A percentile compares a stretch with the other conserved stretches of the same genome.
Evolutionary conservation across 139 green algal species (phyloP).

Genomic region (Eudorina sp.): DNA sequence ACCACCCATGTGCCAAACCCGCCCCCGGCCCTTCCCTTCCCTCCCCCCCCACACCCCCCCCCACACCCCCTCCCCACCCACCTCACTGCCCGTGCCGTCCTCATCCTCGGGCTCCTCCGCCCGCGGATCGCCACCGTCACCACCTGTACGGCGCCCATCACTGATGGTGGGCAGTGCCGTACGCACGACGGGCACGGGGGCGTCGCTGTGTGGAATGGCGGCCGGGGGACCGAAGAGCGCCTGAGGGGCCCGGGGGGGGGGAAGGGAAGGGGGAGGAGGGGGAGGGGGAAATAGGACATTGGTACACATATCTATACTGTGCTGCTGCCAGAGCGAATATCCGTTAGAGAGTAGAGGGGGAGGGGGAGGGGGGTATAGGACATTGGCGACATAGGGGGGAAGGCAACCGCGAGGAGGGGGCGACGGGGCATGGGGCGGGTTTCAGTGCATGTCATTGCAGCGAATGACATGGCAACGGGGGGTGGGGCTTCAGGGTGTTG

Average conservation of each 20-base stretch:
- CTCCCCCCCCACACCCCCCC: background rate
- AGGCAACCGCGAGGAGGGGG: no score
- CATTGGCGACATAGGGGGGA: no score
- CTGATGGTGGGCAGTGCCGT: slow-evolving; percentile 27
- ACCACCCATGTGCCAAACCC: no score
- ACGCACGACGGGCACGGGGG: background rate
- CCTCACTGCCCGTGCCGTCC: slow-evolving; percentile 17
- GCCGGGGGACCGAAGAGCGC: slow-evolving; percentile 5
- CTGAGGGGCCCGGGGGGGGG: background rate
- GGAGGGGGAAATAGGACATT: background rate
- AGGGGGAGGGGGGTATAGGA: no score
- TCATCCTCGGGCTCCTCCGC: slow-evolving; percentile 32
- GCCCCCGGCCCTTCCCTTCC: no score
- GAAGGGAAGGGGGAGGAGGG: background rate
- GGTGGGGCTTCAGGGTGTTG: background rate
- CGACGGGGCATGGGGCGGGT: no score
- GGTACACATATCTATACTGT: no score
- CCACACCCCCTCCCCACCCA: slow-evolving; percentile 3
- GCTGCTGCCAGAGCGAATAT: no score
- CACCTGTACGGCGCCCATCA: background rate
- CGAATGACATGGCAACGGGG: no score
- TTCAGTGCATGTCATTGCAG: no score
- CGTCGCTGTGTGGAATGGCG: slow-evolving; percentile 27
- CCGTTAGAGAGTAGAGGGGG: no score
- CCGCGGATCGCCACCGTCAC: background rate